A percentile compares a stretch with the other conserved stretches of the same genome.
Evolutionary conservation across 805 yeast genomes (phyloP).

Genomic region (Schwanniomyces occidentalis): DNA sequence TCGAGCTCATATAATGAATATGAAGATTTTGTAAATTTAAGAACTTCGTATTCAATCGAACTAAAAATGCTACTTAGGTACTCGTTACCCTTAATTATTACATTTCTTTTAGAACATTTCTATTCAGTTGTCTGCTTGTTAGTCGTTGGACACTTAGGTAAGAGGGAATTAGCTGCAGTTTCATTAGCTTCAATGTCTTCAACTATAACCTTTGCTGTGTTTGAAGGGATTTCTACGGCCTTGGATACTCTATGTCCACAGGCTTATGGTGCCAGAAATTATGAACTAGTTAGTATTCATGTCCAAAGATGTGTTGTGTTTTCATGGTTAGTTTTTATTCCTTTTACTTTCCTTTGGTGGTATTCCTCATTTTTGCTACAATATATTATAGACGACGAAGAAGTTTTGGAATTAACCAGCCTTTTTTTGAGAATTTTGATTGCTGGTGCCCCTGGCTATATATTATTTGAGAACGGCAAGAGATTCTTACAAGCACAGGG

Average conservation of each 20-base stretch:
- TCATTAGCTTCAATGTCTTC: constrained; percentile 46
- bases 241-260: constrained; percentile 47
- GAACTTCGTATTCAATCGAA: constrained; percentile 29
- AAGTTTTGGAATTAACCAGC: constrained; percentile 35
- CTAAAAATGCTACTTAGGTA: constrained; percentile 27
- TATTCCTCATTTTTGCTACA: constrained; percentile 26
- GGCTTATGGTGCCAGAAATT: constrained; percentile 46
- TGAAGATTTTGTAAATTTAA: constrained; percentile 34
- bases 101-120: constrained; percentile 44
- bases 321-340: constrained; percentile 34
- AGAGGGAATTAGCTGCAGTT: constrained; percentile 46
- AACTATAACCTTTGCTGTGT: constrained; percentile 44
- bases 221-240: constrained; percentile 49
- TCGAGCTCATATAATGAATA: constrained; percentile 13
- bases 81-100: constrained; percentile 40
- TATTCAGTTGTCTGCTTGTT: constrained; percentile 43
- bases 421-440: constrained; percentile 35
- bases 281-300: constrained; percentile 33
- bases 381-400: constrained; percentile 31
- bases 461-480: constrained; percentile 42
- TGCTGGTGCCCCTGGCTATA: constrained; percentile 44
- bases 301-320: constrained; percentile 41
- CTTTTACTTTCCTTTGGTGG: constrained; percentile 45
- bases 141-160: constrained; percentile 48
- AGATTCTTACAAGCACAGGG: constrained; percentile 48